Evolutionary conservation across 31 red algal species (phyloP).

Genomic region (Odonthalia washingtoniensis): DNA sequence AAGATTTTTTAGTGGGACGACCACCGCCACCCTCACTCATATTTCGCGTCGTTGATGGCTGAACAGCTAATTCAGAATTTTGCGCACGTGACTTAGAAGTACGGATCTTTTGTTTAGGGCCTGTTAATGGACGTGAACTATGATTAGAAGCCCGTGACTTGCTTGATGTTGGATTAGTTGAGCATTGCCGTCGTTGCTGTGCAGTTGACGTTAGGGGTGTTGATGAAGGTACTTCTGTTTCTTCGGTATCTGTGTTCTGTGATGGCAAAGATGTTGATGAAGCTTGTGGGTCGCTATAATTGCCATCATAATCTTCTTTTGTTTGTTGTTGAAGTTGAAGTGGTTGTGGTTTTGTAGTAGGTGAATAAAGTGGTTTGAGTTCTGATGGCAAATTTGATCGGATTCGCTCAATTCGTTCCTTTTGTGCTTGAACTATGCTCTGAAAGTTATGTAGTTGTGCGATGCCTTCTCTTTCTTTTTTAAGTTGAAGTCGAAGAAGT

Average conservation of each 20-base stretch:
- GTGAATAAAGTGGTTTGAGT: background rate
- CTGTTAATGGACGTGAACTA: background rate
- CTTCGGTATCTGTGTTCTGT: background rate
- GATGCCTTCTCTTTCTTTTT: conserved; percentile 50
- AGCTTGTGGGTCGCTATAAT: background rate
- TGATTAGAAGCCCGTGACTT: too few species aligned
- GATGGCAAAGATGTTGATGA: background rate
- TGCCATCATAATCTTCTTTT: background rate
- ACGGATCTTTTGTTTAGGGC: background rate
- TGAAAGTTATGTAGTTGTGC: conserved; percentile 36
- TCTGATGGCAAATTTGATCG: conserved; percentile 28
- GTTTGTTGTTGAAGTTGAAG: background rate
- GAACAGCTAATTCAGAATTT: background rate
- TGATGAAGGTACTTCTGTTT: background rate
- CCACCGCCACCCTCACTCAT: background rate
- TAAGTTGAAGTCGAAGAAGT: conserved; percentile 41
- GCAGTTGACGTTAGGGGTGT: background rate
- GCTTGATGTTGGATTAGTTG: background rate
- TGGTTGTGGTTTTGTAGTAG: background rate
- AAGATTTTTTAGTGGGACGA: background rate
- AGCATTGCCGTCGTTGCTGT: background rate
- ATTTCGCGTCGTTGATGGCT: conserved; percentile 7
- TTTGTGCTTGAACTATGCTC: conserved; percentile 24
- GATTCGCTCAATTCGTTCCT: conserved; percentile 31
- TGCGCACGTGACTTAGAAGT: background rate